phyloP scores from a whole-genome alignment of 306 rosid genomes.

The Vicia faba region DNA sequence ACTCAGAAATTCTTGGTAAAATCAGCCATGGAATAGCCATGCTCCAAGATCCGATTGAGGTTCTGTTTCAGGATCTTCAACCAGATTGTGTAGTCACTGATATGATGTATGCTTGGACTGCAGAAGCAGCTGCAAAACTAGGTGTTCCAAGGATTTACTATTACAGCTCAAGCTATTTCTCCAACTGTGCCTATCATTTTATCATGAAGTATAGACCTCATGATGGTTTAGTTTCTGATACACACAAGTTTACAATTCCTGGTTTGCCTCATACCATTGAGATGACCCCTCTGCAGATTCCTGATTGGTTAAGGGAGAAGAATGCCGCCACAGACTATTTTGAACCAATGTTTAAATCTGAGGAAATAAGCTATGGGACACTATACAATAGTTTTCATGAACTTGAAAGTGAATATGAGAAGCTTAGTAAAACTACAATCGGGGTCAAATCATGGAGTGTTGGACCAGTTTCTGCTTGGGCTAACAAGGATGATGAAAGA shows the following conservation, averaged over 20 bases:
- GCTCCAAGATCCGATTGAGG: conserved; percentile 30
- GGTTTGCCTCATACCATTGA: conserved; percentile 28
- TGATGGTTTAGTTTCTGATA: conserved; percentile 23
- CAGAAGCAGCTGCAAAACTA: conserved; percentile 30
- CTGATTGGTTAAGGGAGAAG: neutral
- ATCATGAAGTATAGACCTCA: conserved; percentile 32
- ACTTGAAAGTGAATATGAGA: conserved; percentile 38
- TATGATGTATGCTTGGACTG: conserved; percentile 38
- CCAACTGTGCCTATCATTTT: neutral
- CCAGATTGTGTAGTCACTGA: conserved; percentile 34
- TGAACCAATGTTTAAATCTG: conserved; percentile 23
- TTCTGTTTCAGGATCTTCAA: conserved; percentile 23
- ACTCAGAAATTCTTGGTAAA: neutral
- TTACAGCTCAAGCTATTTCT: conserved; percentile 40
- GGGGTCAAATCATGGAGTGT: conserved; percentile 41
- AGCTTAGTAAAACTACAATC: neutral
- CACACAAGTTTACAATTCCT: conserved; percentile 30
- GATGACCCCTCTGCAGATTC: conserved; percentile 29
- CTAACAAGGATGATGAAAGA: conserved; percentile 15
- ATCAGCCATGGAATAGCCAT: neutral
- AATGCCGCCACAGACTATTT: neutral
- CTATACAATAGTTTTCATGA: conserved; percentile 38
- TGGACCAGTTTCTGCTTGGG: conserved; percentile 42
- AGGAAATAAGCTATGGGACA: conserved; percentile 40
- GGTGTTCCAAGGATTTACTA: conserved; percentile 37